Conservation (phyloP, 345 rosid species). For the Kernera saxatilis region DNA sequence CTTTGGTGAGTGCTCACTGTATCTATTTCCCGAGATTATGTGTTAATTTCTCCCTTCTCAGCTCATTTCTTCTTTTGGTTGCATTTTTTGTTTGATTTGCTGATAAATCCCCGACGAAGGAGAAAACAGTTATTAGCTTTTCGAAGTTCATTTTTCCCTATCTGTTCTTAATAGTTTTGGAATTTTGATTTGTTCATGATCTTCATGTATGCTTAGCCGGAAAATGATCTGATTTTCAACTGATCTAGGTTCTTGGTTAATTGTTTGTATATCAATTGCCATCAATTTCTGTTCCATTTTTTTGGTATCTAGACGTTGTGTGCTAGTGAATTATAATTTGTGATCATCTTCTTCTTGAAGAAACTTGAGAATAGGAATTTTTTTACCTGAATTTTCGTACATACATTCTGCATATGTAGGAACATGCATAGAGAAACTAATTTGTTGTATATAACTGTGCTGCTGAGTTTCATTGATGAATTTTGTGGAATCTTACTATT, state of each 20-base stretch:
- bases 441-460: not conserved
- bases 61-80: not conserved
- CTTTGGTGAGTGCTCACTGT: slow-evolving; percentile 45
- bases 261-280: not conserved
- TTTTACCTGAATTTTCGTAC: not conserved
- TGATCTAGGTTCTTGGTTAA: not conserved
- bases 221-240: not conserved
- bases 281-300: not conserved
- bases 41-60: slow-evolving; percentile 6
- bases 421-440: not conserved
- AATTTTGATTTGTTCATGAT: not conserved
- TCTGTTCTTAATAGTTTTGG: not conserved
- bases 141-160: not conserved
- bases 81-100: not conserved
- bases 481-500: not conserved
- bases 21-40: not conserved
- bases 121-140: not conserved
- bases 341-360: not conserved
- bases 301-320: not conserved
- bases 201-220: not conserved
- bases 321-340: not conserved
- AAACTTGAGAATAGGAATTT: not conserved
- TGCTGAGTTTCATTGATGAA: not conserved
- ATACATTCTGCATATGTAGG: not conserved
- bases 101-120: not conserved